Evolutionary conservation across 1,139 yeast species (phyloP), one percentile per base, ranked within the genome.

Genomic region (Nakaseomyces glabratus): DNA sequence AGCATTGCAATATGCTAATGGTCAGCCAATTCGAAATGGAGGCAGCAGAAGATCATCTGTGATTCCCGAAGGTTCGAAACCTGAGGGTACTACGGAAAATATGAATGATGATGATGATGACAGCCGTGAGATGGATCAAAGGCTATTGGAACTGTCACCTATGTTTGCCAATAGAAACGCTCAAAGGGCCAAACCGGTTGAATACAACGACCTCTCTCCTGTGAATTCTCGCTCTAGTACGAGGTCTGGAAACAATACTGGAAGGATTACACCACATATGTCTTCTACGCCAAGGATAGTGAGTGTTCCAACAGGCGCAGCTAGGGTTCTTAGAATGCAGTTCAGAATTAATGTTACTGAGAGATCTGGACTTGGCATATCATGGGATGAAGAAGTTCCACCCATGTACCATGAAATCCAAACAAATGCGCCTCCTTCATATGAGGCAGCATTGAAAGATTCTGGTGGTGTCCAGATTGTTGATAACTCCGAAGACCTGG

Each of bases 361-460:
- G 55, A 67, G 97, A 38, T 80, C 95, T 1, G 99, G 99, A 0
- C 66, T 90, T 32, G 98, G 99, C 4, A 84, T 90, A 22, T 82
- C 97, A 0, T 90, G 98, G 98, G 97, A 90, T 59, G 97, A 88
- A 54, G 98, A 90, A 58, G 97, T 90, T 13, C 99, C 99, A 1
- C 99, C 99, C 1, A 82, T 85, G 15, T 90, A 93, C 52, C 85
- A 75, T 35, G 90, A 85, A 49, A 88, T 88, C 13, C 66, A 76
- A 20, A 74, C 93, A 0, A 65, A 82, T 31, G 75, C 93, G 30
- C 97, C 98, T 1, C 98, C 98, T 2, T 76, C 76, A 6, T 54
- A 54, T 35, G 48, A 44, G 2, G 39, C 35, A 17, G 34, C 41
- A 17, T 33, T 33, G 8, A 25, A 31, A 20, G 39, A 26, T 33